Evolutionary conservation across 805 yeast genomes (phyloP).

Genomic region (Ogataea parapolymorpha): DNA sequence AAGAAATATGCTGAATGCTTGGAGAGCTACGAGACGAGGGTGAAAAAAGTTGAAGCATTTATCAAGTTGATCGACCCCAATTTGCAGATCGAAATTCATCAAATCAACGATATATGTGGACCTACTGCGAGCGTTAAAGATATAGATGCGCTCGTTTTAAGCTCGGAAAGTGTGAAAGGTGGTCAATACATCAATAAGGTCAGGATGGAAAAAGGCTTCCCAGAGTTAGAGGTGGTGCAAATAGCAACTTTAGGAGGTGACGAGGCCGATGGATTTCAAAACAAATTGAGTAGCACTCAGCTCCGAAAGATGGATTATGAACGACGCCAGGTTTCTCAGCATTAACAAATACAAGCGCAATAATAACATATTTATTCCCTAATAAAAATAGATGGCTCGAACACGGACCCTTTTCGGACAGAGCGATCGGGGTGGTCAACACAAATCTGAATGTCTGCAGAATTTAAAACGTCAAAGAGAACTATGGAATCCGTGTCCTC

Average conservation of each 20-base stretch:
- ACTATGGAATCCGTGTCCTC: constrained; percentile 52
- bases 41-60: constrained; percentile 45
- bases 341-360: constrained; percentile 3
- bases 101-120: constrained; percentile 85
- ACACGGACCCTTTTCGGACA: constrained; percentile 48
- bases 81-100: constrained; percentile 48
- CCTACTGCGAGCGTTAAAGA: constrained; percentile 78
- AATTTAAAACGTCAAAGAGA: constrained; percentile 49
- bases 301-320: constrained; percentile 46
- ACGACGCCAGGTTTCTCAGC: constrained; percentile 3
- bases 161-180: constrained; percentile 75
- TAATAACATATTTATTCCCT: constrained; percentile 30
- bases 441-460: constrained; percentile 45
- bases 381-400: constrained; percentile 59
- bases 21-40: constrained; percentile 56
- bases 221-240: constrained; percentile 46
- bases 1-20: constrained; percentile 69
- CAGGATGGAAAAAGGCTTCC: constrained; percentile 56
- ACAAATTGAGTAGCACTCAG: constrained; percentile 84
- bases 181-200: constrained; percentile 67
- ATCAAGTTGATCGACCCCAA: constrained; percentile 45
- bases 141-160: constrained; percentile 77
- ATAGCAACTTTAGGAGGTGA: constrained; percentile 63
- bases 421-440: constrained; percentile 86
- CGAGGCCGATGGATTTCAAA: constrained; percentile 47